Conservation (phyloP, 306 rosid genomes). For the Boehmeria nivea region DNA sequence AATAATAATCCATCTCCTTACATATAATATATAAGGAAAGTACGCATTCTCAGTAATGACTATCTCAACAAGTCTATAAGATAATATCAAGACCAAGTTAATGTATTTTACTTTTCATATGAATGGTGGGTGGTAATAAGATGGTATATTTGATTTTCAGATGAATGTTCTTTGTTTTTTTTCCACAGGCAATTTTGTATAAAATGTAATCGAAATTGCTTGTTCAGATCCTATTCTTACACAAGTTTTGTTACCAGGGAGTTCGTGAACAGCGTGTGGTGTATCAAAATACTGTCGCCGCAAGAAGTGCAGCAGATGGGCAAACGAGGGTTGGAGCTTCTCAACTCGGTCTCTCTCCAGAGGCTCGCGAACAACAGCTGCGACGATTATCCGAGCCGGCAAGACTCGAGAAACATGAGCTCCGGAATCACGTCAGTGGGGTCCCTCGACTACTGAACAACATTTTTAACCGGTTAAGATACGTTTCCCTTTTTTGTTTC, state of each 20-base stretch:
- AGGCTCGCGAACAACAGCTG: conserved; percentile 66
- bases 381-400: conserved; percentile 65
- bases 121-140: too few relatives aligned
- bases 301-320: conserved; percentile 96
- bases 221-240: too few relatives aligned
- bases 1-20: too few relatives aligned
- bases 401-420: conserved; percentile 69
- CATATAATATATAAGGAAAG: too few relatives aligned
- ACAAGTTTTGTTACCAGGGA: conserved; percentile 58
- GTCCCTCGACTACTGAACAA: conserved; percentile 65
- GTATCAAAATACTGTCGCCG: conserved; percentile 93
- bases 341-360: conserved; percentile 72
- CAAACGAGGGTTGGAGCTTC: conserved; percentile 67
- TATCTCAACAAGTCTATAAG: too few relatives aligned
- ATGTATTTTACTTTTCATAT: too few relatives aligned
- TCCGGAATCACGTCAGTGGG: conserved; percentile 75
- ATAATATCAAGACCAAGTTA: too few relatives aligned
- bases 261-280: conserved; percentile 92
- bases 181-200: too few relatives aligned
- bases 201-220: too few relatives aligned
- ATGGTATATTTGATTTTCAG: too few relatives aligned
- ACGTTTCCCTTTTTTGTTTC: conserved; percentile 26
- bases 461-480: conserved; percentile 29
- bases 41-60: too few relatives aligned
- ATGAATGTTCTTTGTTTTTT: too few relatives aligned